Percentiles rank a stretch among this genome's conserved stretches.
Evolutionary conservation across 2,329 filamentous ascomycete species (phyloP).

Genomic region (Aspergillus quadricinctus): DNA sequence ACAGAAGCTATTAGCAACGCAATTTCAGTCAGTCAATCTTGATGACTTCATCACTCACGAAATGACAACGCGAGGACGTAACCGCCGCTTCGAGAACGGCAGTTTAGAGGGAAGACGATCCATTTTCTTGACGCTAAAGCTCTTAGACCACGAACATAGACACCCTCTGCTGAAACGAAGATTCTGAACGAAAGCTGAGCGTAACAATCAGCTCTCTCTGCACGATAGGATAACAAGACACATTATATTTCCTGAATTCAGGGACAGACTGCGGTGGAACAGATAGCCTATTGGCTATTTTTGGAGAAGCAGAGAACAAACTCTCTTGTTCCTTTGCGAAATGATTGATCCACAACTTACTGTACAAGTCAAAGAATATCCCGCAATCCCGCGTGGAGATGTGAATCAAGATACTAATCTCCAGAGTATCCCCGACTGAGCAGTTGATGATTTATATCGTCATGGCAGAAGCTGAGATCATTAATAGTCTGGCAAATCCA

Average conservation of each 20-base stretch:
- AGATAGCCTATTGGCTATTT: not conserved
- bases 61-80: slow-evolving; percentile 48
- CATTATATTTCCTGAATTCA: not conserved
- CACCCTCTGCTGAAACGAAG: not conserved
- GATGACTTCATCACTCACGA: slow-evolving; percentile 40
- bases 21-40: not conserved
- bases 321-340: not conserved
- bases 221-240: not conserved
- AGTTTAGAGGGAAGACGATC: slow-evolving; percentile 39
- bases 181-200: not conserved
- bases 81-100: slow-evolving; percentile 51
- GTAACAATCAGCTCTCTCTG: not conserved
- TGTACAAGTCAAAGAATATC: not conserved
- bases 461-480: not conserved
- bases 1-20: not conserved
- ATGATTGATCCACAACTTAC: not conserved
- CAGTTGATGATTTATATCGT: not conserved
- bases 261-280: not conserved
- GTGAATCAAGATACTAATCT: not conserved
- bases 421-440: not conserved
- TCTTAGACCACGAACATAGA: not conserved
- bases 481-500: not conserved
- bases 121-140: slow-evolving; percentile 13
- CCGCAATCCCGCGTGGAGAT: not conserved
- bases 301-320: not conserved